Conservation (phyloP, 192 early-diverging fungal genomes). For the Endogone sp. region DNA sequence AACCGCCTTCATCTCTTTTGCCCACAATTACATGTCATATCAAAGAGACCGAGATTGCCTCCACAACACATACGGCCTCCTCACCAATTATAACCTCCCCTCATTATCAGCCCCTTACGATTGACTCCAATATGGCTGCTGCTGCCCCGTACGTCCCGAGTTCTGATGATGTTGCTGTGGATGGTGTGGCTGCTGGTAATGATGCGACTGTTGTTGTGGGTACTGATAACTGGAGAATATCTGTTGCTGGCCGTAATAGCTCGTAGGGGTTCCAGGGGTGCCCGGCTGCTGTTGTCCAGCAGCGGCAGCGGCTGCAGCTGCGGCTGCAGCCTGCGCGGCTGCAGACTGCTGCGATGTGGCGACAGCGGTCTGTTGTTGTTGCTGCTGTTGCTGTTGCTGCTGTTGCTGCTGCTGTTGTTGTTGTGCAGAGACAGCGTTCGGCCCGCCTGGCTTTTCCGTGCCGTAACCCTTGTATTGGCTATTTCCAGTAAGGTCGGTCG, state of each 20-base stretch:
- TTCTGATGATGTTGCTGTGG: conserved; percentile 29
- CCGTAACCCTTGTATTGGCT: conserved; percentile 10
- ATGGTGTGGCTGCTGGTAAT: conserved; percentile 20
- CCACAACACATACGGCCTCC: not conserved
- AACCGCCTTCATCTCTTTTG: not conserved
- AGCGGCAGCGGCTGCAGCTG: conserved; percentile 17
- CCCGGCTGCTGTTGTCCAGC: not conserved
- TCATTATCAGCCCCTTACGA: conserved; percentile 2
- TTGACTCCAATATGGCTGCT: conserved; percentile 44
- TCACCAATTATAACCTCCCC: not conserved
- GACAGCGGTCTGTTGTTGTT: too few relatives aligned
- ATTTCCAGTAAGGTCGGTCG: conserved; percentile 9
- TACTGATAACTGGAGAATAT: conserved; percentile 51
- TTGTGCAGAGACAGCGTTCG: not conserved
- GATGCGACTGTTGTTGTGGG: conserved; percentile 29
- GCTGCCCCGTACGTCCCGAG: conserved; percentile 29
- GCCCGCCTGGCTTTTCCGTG: conserved; percentile 7
- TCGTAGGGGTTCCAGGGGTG: not conserved
- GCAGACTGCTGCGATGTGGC: too few relatives aligned
- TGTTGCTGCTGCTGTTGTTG: conserved; percentile 25
- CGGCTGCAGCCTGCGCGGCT: conserved; percentile 13
- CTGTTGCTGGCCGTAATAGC: conserved; percentile 20
- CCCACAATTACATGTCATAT: not conserved
- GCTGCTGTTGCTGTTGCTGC: conserved; percentile 22
- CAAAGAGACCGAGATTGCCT: not conserved